These are phyloP conservation scores for Ganoderma resinaceum DNA, from an alignment of 1,284 basidiomycete species.

Conservation along the genomic window DNA sequence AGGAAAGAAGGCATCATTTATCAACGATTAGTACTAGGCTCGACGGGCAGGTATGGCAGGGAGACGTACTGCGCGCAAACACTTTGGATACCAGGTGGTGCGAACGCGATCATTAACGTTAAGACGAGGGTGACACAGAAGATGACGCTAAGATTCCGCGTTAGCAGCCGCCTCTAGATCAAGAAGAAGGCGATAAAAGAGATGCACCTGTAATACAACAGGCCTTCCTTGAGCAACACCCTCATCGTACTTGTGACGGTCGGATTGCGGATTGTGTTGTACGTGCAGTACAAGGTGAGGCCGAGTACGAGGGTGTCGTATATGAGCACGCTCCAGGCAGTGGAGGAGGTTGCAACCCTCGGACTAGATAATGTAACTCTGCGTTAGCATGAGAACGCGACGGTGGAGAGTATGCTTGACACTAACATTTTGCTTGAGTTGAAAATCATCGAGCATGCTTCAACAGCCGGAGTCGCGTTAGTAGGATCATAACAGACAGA, in stretches of 20 bases:
- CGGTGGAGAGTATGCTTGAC: slow-evolving; percentile 14
- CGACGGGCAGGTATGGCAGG: no score
- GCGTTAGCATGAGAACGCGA: background rate
- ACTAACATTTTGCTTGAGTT: slow-evolving; percentile 43
- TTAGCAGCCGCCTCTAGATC: background rate
- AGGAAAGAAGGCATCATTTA: background rate
- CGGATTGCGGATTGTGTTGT: slow-evolving; percentile 47
- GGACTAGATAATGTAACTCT: slow-evolving; percentile 8
- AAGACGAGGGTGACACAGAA: slow-evolving; percentile 57
- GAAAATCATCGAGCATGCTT: slow-evolving; percentile 65
- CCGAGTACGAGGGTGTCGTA: slow-evolving; percentile 61
- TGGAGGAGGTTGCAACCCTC: slow-evolving; percentile 47
- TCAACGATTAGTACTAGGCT: background rate
- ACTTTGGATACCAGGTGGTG: slow-evolving; percentile 53
- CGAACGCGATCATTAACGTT: slow-evolving; percentile 57
- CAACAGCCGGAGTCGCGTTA: background rate
- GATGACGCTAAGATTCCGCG: slow-evolving; percentile 49
- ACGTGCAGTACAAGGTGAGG: slow-evolving; percentile 54
- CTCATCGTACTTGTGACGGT: slow-evolving; percentile 51
- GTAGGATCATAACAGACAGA: background rate
- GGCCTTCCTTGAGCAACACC: slow-evolving; percentile 58
- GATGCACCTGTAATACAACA: slow-evolving; percentile 59
- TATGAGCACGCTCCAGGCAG: slow-evolving; percentile 61
- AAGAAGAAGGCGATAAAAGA: background rate
- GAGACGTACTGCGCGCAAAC: slow-evolving; percentile 60